phyloP scores from a whole-genome alignment of 495 filamentous ascomycete genomes.

The Pseudevernia furfuracea region DNA sequence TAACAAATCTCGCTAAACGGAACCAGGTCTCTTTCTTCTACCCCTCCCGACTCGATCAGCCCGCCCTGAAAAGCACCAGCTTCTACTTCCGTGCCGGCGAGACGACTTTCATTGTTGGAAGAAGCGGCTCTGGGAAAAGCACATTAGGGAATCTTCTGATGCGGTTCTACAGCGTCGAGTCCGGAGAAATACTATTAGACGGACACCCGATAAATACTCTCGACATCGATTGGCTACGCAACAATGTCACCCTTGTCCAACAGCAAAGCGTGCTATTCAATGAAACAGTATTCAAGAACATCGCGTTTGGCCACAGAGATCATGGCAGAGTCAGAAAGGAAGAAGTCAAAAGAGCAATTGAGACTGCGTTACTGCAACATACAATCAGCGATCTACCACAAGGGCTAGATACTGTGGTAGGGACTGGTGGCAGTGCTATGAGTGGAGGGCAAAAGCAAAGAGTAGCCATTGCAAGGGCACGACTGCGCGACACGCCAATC shows the following conservation, averaged over 20 bases:
- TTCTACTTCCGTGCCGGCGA: conserved; percentile 66
- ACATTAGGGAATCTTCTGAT: conserved; percentile 75
- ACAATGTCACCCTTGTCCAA: conserved; percentile 75
- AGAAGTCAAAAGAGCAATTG: conserved; percentile 47
- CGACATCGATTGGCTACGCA: conserved; percentile 64
- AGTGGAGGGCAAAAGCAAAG: conserved; percentile 83
- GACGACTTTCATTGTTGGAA: conserved; percentile 76
- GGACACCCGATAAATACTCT: conserved; percentile 53
- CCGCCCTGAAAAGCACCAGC: conserved; percentile 50
- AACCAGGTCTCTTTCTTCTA: conserved; percentile 74
- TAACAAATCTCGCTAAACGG: neutral
- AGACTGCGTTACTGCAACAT: conserved; percentile 63
- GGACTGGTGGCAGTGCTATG: conserved; percentile 58
- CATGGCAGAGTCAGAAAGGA: conserved; percentile 41
- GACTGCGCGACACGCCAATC: conserved; percentile 71
- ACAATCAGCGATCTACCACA: conserved; percentile 64
- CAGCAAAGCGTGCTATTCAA: conserved; percentile 80
- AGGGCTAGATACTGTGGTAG: conserved; percentile 67
- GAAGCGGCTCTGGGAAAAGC: conserved; percentile 89
- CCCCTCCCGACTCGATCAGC: conserved; percentile 58
- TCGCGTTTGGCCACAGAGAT: conserved; percentile 61
- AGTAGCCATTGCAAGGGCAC: conserved; percentile 68
- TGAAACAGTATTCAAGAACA: conserved; percentile 70
- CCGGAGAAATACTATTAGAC: conserved; percentile 65
- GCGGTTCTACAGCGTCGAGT: conserved; percentile 60